Conservation (phyloP, 2,329 filamentous ascomycete species). For the Fusarium keratoplasticum region DNA sequence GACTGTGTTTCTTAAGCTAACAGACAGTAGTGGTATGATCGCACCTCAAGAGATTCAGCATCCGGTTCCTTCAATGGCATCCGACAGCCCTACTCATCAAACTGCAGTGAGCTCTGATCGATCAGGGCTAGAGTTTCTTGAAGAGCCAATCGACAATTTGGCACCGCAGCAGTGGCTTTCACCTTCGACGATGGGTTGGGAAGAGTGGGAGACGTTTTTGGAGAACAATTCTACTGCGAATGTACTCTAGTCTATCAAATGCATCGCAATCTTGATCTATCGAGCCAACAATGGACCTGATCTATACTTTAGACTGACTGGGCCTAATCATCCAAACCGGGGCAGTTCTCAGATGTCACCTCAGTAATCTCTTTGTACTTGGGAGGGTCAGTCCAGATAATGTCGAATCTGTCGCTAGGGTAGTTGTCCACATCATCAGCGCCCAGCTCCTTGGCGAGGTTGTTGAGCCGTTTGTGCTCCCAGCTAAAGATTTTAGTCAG, state of each 20-base stretch:
- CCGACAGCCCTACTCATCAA: background rate
- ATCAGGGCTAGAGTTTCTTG: background rate
- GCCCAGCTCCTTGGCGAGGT: conserved; percentile 65
- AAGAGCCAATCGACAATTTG: conserved; percentile 7
- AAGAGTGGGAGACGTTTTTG: conserved; percentile 15
- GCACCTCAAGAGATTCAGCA: background rate
- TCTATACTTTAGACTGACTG: background rate
- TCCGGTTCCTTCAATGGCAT: background rate
- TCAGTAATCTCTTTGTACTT: conserved; percentile 60
- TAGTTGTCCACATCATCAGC: conserved; percentile 62
- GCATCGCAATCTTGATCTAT: background rate
- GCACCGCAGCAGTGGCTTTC: conserved; percentile 28
- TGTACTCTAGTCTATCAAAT: background rate
- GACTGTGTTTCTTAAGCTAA: fast-evolving
- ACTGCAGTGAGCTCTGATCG: background rate
- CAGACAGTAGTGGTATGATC: background rate
- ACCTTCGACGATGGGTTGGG: conserved; percentile 20
- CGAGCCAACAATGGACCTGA: background rate
- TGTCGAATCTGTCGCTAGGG: conserved; percentile 61
- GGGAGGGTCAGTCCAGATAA: conserved; percentile 68
- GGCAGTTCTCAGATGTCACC: conserved; percentile 63
- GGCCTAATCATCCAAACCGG: conserved; percentile 59
- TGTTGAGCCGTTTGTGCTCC: conserved; percentile 66
- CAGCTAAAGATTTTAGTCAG: conserved; percentile 54
- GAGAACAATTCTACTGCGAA: background rate